Evolutionary conservation across 2,329 filamentous ascomycete species (phyloP).

Genomic region (Polychaeton citri): DNA sequence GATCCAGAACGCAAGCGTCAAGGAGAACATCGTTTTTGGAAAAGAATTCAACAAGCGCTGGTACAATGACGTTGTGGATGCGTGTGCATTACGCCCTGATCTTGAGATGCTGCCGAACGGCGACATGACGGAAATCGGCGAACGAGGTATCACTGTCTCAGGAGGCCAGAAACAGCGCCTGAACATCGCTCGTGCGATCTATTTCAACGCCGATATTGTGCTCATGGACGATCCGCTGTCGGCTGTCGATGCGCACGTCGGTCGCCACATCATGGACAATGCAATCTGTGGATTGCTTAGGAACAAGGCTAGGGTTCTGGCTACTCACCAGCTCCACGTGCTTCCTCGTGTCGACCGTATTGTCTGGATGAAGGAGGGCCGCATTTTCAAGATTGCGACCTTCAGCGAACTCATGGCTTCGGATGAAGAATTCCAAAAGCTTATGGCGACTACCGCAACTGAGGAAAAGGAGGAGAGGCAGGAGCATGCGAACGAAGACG

Average conservation of each 20-base stretch:
- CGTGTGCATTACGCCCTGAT: slow-evolving; percentile 74
- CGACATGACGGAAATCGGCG: slow-evolving; percentile 84
- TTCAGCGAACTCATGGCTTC: slow-evolving; percentile 76
- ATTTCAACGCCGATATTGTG: slow-evolving; percentile 49
- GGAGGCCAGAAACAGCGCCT: slow-evolving; percentile 91
- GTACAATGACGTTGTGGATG: slow-evolving; percentile 74
- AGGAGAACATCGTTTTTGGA: slow-evolving; percentile 84
- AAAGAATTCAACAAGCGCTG: slow-evolving; percentile 58
- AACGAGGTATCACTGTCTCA: slow-evolving; percentile 88
- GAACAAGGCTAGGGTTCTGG: slow-evolving; percentile 79
- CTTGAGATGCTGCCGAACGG: slow-evolving; percentile 85
- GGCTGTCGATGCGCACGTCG: slow-evolving; percentile 45
- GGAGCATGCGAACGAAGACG: slow-evolving; percentile 30
- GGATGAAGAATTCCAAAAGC: slow-evolving; percentile 61
- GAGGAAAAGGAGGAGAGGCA: slow-evolving; percentile 41
- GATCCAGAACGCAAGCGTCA: slow-evolving; percentile 86
- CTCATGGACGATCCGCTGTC: slow-evolving; percentile 53
- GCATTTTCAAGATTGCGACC: slow-evolving; percentile 73
- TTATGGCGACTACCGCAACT: slow-evolving; percentile 71
- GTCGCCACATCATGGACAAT: slow-evolving; percentile 72
- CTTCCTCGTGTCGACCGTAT: slow-evolving; percentile 82
- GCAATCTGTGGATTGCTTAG: slow-evolving; percentile 81
- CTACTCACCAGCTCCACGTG: slow-evolving; percentile 91
- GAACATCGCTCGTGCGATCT: slow-evolving; percentile 75
- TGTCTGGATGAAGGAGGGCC: slow-evolving; percentile 81